Base-by-base conservation (phyloP, 2,329 filamentous ascomycete species). In the Blastomyces percursus region DNA sequence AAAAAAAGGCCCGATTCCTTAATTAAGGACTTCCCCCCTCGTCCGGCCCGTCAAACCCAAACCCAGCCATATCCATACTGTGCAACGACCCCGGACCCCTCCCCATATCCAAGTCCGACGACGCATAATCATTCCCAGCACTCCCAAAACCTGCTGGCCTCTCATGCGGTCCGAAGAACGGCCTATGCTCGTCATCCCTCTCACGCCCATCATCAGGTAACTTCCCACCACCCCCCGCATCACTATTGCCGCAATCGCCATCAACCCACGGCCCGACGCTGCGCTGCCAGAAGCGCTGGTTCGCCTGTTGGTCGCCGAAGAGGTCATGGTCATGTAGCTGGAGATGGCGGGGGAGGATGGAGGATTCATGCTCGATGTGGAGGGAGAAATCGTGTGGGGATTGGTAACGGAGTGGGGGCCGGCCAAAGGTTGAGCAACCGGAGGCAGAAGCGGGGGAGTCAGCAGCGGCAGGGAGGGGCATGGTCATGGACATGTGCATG, bases 61-160 rank as follows among this genome's bases (percentile, higher is more conserved):
- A 78, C 16, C 74, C 76, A 62, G 75, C 75, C 75, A 78, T 78
- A 61, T 78, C 76, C 64, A 77, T 75, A 12, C 75, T 77, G 65
- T 78, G 75, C 60, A 78, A 67, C 7, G 76, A 78, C 5, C 75
- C 75, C 4, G 76, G 76, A 0, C 75, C 75, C 52, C 74, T 73
- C 40, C 75, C 75, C 21, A 77, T 64, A 35, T 76, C 77, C 59
- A 78, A 75, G 62, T 77, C 75, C 27, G 76, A 77, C 12, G 75
- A 76, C 38, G 74, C 75, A 68, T 77, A 77, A 66, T 77, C 75
- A 63, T 77, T 73, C 66, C 76, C 62, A 21, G n/a, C 21, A 24
- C 46, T 50, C 6, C 46, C 46, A 50, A 21, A n/a, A 24, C 46
- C 46, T 21, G 46, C 7, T 30, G 77, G 69, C 59, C 75, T 75